phyloP scores from a whole-genome alignment of 179 eudicot species.

The Monotropa hypopitys region DNA sequence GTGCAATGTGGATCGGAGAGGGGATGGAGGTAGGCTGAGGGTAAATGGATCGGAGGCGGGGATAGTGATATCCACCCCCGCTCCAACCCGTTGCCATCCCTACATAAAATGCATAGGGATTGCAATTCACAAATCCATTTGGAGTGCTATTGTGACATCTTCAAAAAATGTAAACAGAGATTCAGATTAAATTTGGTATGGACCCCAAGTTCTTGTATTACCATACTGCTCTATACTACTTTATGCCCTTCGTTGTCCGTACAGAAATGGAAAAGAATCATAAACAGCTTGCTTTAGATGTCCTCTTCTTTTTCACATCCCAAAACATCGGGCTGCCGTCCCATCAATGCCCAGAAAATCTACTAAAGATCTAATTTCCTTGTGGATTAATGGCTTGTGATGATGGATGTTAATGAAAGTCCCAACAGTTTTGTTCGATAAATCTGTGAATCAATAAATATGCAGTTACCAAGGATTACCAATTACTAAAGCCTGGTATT shows the following conservation, averaged over 20 bases:
- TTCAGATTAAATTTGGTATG: background rate
- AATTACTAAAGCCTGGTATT: background rate
- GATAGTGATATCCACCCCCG: too few relatives aligned
- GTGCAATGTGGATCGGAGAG: too few relatives aligned
- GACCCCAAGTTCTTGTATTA: background rate
- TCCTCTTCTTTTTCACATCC: background rate
- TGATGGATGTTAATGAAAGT: background rate
- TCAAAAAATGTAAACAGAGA: background rate
- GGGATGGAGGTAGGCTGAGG: too few relatives aligned
- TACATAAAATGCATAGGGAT: background rate
- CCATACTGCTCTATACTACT: too few relatives aligned
- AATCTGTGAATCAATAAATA: background rate
- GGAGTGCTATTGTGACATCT: background rate
- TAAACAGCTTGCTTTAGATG: background rate
- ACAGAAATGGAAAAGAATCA: background rate
- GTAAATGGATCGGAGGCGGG: too few relatives aligned
- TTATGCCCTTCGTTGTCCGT: too few relatives aligned
- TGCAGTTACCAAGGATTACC: background rate
- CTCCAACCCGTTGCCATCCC: too few relatives aligned
- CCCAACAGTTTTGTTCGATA: background rate
- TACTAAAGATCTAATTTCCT: background rate
- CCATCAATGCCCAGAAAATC: background rate
- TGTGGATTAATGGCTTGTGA: background rate
- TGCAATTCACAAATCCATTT: background rate
- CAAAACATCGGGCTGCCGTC: background rate